Percentiles rank a stretch among this genome's conserved stretches.
phyloP scores from a whole-genome alignment of 768 basidiomycete genomes.

The Mycena galericulata region DNA sequence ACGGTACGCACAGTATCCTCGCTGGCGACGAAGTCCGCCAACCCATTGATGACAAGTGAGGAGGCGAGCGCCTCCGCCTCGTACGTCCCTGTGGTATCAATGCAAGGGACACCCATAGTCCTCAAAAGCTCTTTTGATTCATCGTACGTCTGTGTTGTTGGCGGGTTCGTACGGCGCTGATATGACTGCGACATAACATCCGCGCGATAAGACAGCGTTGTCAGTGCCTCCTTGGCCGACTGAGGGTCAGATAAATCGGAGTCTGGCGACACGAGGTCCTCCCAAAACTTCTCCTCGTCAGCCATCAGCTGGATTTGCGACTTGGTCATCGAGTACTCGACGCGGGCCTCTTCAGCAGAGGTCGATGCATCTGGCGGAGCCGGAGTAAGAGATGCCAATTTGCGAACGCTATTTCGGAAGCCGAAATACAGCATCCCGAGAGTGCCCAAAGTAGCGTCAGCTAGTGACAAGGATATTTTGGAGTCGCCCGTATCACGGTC shows the following conservation, averaged over 20 bases:
- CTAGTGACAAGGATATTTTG: background rate
- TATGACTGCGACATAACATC: constrained; percentile 73
- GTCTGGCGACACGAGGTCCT: constrained; percentile 47
- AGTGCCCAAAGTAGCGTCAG: constrained; percentile 35
- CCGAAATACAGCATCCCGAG: constrained; percentile 62
- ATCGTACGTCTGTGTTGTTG: constrained; percentile 73
- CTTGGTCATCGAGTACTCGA: constrained; percentile 69
- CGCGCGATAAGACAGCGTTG: constrained; percentile 38
- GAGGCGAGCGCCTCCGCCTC: constrained; percentile 92
- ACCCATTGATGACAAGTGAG: constrained; percentile 76
- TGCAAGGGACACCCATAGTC: constrained; percentile 87
- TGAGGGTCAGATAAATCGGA: constrained; percentile 3
- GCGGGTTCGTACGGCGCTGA: constrained; percentile 68
- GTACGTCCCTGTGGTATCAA: constrained; percentile 74
- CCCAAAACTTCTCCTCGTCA: constrained; percentile 75
- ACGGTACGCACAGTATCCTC: constrained; percentile 81
- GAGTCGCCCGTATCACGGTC: background rate
- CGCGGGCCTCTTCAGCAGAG: constrained; percentile 45
- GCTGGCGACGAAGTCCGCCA: constrained; percentile 89
- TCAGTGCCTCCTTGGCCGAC: constrained; percentile 17
- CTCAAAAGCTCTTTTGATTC: constrained; percentile 76
- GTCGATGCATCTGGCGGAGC: constrained; percentile 25
- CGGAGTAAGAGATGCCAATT: constrained; percentile 53
- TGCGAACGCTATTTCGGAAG: constrained; percentile 60
- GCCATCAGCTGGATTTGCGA: constrained; percentile 68